Evolutionary conservation across 1,284 basidiomycete genomes (phyloP).

Genomic region (Somion occarium): DNA sequence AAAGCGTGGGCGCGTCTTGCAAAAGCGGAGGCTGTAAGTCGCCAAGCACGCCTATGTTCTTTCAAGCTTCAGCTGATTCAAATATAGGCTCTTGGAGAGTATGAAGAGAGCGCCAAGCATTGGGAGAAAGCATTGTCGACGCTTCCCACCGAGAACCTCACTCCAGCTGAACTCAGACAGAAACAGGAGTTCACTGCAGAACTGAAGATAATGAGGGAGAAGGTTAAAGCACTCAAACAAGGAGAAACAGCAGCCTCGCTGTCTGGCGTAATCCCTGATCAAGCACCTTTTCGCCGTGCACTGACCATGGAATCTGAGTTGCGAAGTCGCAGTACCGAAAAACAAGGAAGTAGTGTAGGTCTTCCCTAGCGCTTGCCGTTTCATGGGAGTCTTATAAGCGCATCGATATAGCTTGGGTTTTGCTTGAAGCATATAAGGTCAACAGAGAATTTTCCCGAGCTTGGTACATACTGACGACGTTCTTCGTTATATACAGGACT

Average conservation of each 20-base stretch:
- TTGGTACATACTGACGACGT: too few relatives aligned
- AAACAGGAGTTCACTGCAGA: constrained; percentile 22
- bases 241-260: background rate
- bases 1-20: constrained; percentile 34
- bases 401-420: background rate
- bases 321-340: background rate
- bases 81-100: constrained; percentile 14
- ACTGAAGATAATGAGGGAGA: constrained; percentile 11
- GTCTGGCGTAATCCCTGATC: background rate
- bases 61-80: constrained; percentile 8
- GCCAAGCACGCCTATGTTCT: background rate
- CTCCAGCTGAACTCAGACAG: constrained; percentile 21
- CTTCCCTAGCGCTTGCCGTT: too few relatives aligned
- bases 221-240: background rate
- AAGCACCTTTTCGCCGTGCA: constrained; percentile 6
- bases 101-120: constrained; percentile 11
- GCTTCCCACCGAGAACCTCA: constrained; percentile 17
- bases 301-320: constrained; percentile 4
- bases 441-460: too few relatives aligned
- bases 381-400: too few relatives aligned
- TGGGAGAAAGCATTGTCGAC: constrained; percentile 18
- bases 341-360: background rate
- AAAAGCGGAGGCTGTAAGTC: constrained; percentile 25
- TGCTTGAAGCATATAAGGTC: background rate
- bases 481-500: background rate